Percentiles rank a stretch among this genome's conserved stretches.
These are phyloP conservation scores for Curvularia sp. DNA, from an alignment of 2,329 filamentous ascomycete genomes.

Conservation along the genomic window DNA sequence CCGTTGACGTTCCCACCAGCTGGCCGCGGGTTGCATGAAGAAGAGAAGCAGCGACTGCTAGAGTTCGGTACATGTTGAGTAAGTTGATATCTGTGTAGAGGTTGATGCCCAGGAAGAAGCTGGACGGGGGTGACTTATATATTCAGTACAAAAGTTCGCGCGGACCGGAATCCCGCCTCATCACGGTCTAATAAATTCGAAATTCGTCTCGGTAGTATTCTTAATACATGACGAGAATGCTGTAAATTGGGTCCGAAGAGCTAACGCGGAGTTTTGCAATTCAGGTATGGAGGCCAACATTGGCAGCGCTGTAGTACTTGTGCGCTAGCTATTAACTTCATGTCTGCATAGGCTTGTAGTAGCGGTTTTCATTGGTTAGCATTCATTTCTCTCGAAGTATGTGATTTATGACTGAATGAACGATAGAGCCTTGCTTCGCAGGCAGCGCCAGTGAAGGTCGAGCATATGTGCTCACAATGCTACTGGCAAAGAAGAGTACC, in stretches of 20 bases:
- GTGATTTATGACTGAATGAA: not conserved
- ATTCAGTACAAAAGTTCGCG: not conserved
- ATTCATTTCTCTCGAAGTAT: not conserved
- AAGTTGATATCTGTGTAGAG: not conserved
- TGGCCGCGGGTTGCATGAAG: conserved; percentile 58
- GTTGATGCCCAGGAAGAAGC: not conserved
- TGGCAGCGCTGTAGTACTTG: not conserved
- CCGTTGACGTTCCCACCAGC: conserved; percentile 46
- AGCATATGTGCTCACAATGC: not conserved
- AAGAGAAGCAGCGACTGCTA: conserved; percentile 56
- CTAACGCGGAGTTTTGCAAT: not conserved
- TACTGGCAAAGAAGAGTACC: not conserved
- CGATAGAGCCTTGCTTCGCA: not conserved
- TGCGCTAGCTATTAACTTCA: too few species aligned
- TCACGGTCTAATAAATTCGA: not conserved
- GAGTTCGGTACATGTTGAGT: conserved; percentile 38
- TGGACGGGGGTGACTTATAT: not conserved
- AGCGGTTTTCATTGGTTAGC: not conserved
- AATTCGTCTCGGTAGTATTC: not conserved
- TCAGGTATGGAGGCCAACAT: not conserved
- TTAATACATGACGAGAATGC: not conserved
- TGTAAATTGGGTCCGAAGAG: not conserved
- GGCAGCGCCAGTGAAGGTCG: not conserved
- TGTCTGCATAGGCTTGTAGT: not conserved
- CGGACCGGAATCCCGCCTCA: not conserved